Percentiles rank a stretch among this genome's conserved stretches.
These are phyloP conservation scores for Hypoxylon sp. DNA, from an alignment of 2,329 filamentous ascomycete species.

Conservation along the genomic window DNA sequence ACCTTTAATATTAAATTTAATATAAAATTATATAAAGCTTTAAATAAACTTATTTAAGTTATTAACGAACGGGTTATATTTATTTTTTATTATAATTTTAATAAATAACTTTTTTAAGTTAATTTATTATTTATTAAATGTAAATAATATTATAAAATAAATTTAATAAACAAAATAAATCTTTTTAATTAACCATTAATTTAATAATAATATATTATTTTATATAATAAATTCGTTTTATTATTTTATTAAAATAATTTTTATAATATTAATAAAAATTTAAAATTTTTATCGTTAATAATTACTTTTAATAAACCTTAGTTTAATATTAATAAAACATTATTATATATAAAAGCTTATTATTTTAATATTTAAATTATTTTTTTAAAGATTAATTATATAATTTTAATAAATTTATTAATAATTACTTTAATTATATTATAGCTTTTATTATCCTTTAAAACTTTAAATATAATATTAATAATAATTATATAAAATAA, in stretches of 20 bases:
- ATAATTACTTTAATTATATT: neutral
- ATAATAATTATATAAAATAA: neutral
- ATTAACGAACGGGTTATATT: neutral
- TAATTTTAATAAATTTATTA: slow-evolving; percentile 1
- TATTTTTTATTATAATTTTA: too few relatives aligned
- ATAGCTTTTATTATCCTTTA: neutral
- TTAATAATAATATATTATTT: too few relatives aligned
- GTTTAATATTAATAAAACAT: neutral
- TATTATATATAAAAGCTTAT: neutral
- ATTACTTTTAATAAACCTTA: neutral
- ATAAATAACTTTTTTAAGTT: too few relatives aligned
- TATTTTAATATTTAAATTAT: neutral
- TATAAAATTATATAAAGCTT: neutral
- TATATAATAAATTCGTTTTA: too few relatives aligned
- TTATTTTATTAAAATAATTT: neutral
- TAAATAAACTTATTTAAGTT: neutral
- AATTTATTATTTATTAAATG: too few relatives aligned
- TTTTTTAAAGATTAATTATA: neutral
- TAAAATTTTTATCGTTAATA: neutral
- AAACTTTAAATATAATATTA: neutral
- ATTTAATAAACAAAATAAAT: neutral
- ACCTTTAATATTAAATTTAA: neutral
- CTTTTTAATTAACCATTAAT: neutral
- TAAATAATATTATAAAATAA: too few relatives aligned
- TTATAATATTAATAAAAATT: slow-evolving; percentile 4